Evolutionary conservation across 1,139 yeast genomes (phyloP).

Genomic region (Candida pseudoviswanathii): DNA sequence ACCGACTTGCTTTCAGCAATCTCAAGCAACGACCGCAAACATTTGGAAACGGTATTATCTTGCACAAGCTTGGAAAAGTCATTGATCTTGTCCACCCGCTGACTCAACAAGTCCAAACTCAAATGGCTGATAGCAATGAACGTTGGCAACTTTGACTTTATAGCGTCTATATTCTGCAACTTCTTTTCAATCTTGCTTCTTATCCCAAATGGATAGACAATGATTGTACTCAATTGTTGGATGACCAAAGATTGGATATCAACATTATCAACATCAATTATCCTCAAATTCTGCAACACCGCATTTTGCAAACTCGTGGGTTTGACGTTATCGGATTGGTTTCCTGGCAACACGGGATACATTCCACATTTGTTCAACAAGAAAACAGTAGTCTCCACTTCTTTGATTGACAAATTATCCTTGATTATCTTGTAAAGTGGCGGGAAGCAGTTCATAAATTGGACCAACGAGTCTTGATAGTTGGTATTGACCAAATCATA

Average conservation of each 20-base stretch:
- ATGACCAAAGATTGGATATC: conserved; percentile 48
- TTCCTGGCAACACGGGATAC: conserved; percentile 64
- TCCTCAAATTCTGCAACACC: conserved; percentile 46
- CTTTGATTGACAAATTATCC: conserved; percentile 28
- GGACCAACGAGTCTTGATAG: conserved; percentile 60
- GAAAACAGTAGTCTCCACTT: conserved; percentile 45
- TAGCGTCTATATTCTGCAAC: conserved; percentile 26
- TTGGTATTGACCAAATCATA: conserved; percentile 55
- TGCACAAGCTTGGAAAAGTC: conserved; percentile 39
- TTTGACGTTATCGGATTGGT: conserved; percentile 28
- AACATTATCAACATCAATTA: conserved; percentile 33
- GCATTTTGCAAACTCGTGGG: conserved; percentile 59
- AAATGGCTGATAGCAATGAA: conserved; percentile 63
- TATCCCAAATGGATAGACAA: conserved; percentile 61
- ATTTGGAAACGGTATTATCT: conserved; percentile 46
- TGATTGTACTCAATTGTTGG: conserved; percentile 54
- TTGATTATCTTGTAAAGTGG: conserved; percentile 41
- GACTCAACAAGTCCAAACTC: conserved; percentile 46
- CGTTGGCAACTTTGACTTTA: conserved; percentile 55
- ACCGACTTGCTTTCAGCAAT: conserved; percentile 33
- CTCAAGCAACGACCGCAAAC: conserved; percentile 28
- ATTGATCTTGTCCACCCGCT: conserved; percentile 31
- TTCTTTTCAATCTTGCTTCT: conserved; percentile 52
- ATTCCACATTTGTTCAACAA: conserved; percentile 62
- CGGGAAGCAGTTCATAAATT: conserved; percentile 53